Conservation (phyloP, 179 eudicot species). For the Nepenthes alata region DNA sequence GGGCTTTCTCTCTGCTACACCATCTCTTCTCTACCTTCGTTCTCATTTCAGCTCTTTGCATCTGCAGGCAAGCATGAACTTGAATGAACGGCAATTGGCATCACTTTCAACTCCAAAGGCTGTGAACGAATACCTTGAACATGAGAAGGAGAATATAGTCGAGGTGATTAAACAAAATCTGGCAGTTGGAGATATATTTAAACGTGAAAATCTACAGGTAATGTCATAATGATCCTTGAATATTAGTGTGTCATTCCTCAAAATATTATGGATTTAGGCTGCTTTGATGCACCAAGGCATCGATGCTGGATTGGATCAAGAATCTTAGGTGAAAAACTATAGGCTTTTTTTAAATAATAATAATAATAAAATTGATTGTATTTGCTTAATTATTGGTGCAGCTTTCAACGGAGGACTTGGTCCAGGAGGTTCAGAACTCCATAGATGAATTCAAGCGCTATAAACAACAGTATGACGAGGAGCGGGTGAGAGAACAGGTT, state of each 20-base stretch:
- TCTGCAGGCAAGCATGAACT: slow-evolving; percentile 59
- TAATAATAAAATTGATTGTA: no score
- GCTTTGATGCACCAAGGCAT: no score
- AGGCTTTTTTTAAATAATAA: no score
- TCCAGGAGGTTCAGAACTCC: slow-evolving; percentile 81
- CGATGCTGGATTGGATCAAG: no score
- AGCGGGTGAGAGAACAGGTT: slow-evolving; percentile 73
- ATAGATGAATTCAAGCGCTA: slow-evolving; percentile 64
- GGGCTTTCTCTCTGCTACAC: no score
- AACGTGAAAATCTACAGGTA: slow-evolving; percentile 83
- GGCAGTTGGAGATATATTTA: slow-evolving; percentile 85
- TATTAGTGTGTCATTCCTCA: not conserved
- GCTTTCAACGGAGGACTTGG: slow-evolving; percentile 70
- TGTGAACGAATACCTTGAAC: slow-evolving; percentile 58
- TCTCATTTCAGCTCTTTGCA: not conserved
- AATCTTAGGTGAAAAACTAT: no score
- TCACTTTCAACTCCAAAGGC: slow-evolving; percentile 65
- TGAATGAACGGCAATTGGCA: slow-evolving; percentile 69
- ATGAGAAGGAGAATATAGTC: slow-evolving; percentile 57
- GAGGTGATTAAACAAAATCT: slow-evolving; percentile 70
- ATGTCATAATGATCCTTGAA: not conserved
- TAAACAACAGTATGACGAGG: slow-evolving; percentile 77
- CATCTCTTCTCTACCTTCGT: not conserved
- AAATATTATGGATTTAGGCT: no score
- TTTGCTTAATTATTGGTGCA: slow-evolving; percentile 16